phyloP scores from a whole-genome alignment of 139 green algal species.

The Eudorina sp. region DNA sequence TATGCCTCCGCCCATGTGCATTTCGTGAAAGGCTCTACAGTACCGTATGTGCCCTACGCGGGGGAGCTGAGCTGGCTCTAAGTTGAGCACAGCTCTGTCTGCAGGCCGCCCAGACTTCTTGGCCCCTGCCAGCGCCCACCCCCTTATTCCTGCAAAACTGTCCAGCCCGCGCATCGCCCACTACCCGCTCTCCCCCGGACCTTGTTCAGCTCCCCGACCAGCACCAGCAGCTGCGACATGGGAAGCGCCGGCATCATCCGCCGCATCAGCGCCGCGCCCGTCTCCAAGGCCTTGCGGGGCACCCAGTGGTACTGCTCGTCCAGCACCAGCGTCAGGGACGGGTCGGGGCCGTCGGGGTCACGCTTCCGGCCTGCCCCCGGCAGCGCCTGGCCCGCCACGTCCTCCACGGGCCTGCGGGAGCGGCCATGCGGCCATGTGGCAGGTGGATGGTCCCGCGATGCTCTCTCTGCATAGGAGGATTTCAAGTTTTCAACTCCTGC shows the following conservation, averaged over 20 bases:
- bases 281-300: conserved; percentile 2
- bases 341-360: conserved; percentile 32
- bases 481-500: neutral
- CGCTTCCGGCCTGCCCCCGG: neutral
- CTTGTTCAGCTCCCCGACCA: conserved; percentile 49
- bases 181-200: neutral
- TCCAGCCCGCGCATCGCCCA: too few species aligned
- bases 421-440: neutral
- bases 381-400: neutral
- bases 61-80: too few species aligned
- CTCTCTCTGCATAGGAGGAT: neutral
- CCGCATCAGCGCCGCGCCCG: conserved; percentile 29
- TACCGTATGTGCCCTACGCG: too few species aligned
- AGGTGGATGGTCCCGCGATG: neutral
- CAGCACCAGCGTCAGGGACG: conserved; percentile 2
- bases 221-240: conserved; percentile 40
- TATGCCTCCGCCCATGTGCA: too few species aligned
- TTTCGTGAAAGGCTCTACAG: too few species aligned
- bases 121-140: too few species aligned
- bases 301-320: conserved; percentile 50
- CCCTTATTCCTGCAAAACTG: neutral
- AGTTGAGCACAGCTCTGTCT: too few species aligned
- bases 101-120: too few species aligned
- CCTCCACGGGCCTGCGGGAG: conserved; percentile 21
- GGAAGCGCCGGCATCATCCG: conserved; percentile 23